Evolutionary conservation across 176 grass and related monocot species (phyloP).

Genomic region (Thinopyrum elongatum): DNA sequence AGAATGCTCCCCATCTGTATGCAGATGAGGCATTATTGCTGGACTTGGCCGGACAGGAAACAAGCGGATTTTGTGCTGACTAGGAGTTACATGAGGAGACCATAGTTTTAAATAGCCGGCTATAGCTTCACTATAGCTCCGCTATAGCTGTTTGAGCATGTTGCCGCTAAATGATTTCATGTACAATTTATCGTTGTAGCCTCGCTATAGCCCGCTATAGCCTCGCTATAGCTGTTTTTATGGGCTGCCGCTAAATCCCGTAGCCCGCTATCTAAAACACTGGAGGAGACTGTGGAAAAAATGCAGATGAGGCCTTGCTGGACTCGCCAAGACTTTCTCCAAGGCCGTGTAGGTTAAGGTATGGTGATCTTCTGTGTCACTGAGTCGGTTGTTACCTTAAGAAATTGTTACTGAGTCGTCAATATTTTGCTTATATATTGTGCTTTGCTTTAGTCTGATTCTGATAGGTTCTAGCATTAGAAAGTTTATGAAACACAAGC

Average conservation of each 20-base stretch:
- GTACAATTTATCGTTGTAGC: no score
- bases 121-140: no score
- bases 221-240: no score
- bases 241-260: no score
- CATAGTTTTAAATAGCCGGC: no score
- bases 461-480: neutral
- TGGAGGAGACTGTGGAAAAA: conserved; percentile 19
- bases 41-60: neutral
- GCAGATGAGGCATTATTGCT: neutral
- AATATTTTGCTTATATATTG: no score
- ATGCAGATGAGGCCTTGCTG: conserved; percentile 2
- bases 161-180: no score
- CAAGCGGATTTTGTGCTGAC: neutral
- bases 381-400: neutral
- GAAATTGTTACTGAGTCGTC: neutral
- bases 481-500: conserved; percentile 7
- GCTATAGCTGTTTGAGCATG: no score
- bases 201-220: no score
- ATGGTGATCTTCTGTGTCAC: conserved; percentile 10
- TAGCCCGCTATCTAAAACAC: no score
- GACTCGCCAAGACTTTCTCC: conserved; percentile 51
- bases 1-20: conserved; percentile 23
- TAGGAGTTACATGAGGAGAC: conserved; percentile 27
- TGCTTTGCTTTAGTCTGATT: neutral
- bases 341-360: conserved; percentile 54